Conservation (phyloP, 768 basidiomycete species). For the Boletus subparvulus region DNA sequence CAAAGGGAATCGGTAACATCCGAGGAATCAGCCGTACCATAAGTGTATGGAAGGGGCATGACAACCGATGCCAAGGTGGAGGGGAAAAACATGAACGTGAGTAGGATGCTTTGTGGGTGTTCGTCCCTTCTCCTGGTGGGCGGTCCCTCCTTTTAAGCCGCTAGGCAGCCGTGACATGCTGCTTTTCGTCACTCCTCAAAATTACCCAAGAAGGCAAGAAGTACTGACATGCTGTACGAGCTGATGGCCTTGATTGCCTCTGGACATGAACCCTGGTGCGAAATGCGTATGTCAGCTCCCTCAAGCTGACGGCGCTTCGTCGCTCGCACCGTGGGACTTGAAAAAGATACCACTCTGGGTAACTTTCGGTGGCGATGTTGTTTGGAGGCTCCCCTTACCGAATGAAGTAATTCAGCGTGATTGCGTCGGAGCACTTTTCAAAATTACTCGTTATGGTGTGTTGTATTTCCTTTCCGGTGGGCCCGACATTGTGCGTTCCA, state of each 20-base stretch:
- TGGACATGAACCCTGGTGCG: slow-evolving; percentile 26
- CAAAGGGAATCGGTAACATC: slow-evolving; percentile 11
- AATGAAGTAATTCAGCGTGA: slow-evolving; percentile 21
- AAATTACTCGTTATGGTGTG: slow-evolving; percentile 24
- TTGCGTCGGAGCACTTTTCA: slow-evolving; percentile 17
- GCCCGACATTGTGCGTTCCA: not conserved
- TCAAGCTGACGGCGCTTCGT: slow-evolving; percentile 9
- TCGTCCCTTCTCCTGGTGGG: slow-evolving; percentile 5
- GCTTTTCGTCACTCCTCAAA: slow-evolving; percentile 14
- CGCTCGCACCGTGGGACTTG: not conserved
- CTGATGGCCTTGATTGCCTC: slow-evolving; percentile 26
- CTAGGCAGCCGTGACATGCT: slow-evolving; percentile 15
- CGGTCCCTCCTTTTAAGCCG: slow-evolving; percentile 27
- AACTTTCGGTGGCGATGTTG: slow-evolving; percentile 25
- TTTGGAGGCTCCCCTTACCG: slow-evolving; percentile 4
- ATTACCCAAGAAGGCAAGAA: slow-evolving; percentile 30
- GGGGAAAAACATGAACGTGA: slow-evolving; percentile 2
- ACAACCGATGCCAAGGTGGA: not conserved
- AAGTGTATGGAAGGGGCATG: not conserved
- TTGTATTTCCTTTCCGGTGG: slow-evolving; percentile 3
- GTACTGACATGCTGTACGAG: slow-evolving; percentile 17
- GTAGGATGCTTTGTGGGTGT: not conserved
- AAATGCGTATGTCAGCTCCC: slow-evolving; percentile 31
- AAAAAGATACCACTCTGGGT: slow-evolving; percentile 21
- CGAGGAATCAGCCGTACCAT: slow-evolving; percentile 14